phyloP scores from a whole-genome alignment of 2,329 filamentous ascomycete species.

The Lachnum nothofagi region DNA sequence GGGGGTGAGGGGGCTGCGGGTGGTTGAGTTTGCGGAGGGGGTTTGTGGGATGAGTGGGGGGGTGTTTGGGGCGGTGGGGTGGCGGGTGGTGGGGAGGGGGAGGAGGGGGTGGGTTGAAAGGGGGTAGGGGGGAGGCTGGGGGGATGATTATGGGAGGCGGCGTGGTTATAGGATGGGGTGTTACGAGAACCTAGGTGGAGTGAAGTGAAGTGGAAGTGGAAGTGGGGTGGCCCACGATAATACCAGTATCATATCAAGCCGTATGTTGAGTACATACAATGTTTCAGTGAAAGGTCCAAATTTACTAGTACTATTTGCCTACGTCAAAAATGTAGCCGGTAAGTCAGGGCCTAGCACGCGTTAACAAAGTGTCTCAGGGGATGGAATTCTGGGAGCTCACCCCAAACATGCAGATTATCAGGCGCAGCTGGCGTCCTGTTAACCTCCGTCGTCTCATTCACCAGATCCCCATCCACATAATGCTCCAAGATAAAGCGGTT shows the following conservation, averaged over 20 bases:
- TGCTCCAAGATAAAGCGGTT: constrained; percentile 61
- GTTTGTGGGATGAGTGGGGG: not conserved
- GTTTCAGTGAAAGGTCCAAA: too few relatives aligned
- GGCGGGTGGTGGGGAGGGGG: constrained; percentile 2
- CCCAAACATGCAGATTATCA: constrained; percentile 26
- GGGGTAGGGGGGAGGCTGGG: not conserved
- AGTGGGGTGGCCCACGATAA: too few relatives aligned
- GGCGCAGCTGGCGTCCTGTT: constrained; percentile 15
- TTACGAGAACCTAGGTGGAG: too few relatives aligned
- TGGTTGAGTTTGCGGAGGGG: constrained; percentile 5
- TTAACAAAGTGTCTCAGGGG: not conserved
- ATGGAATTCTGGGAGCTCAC: constrained; percentile 13
- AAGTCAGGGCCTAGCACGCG: constrained; percentile 23
- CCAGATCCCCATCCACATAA: constrained; percentile 65
- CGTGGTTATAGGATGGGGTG: too few relatives aligned
- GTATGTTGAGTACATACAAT: too few relatives aligned
- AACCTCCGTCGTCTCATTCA: constrained; percentile 40
- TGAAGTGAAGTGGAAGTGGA: too few relatives aligned
- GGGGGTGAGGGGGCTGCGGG: not conserved
- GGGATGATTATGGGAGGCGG: too few relatives aligned
- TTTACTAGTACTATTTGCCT: too few relatives aligned
- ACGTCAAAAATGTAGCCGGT: constrained; percentile 18
- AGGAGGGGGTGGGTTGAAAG: constrained; percentile 4
- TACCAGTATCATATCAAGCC: too few relatives aligned
- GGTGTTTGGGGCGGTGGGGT: constrained; percentile 9